Conservation (phyloP, 169 alveolate species). For the Cryptosporidium sp. region DNA sequence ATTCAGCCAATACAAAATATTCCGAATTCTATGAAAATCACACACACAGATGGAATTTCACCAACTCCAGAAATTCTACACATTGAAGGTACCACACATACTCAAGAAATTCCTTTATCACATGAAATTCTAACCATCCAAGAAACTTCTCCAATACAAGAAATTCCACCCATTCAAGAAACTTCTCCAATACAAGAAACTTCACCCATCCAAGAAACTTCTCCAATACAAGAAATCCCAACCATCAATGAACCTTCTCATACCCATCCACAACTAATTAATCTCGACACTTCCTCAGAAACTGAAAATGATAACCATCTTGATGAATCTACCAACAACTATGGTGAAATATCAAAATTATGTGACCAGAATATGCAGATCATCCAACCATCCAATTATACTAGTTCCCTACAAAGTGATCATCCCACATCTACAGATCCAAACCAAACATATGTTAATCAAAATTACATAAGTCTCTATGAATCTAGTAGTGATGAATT, state of each 20-base stretch:
- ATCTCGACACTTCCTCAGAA: neutral
- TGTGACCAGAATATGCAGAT: neutral
- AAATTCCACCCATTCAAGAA: neutral
- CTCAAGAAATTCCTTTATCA: neutral
- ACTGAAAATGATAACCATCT: neutral
- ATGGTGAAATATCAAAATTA: neutral
- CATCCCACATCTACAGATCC: neutral
- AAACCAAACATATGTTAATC: neutral
- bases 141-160: neutral
- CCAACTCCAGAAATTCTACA: neutral
- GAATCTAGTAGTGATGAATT: constrained; percentile 12
- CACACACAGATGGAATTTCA: neutral
- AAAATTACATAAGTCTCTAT: neutral
- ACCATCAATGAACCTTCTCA: neutral
- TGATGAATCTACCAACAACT: neutral
- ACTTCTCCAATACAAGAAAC: neutral
- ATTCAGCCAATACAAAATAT: neutral
- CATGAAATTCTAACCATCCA: neutral
- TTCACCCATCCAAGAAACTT: neutral
- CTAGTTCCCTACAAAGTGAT: neutral
- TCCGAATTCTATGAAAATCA: neutral
- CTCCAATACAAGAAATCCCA: neutral
- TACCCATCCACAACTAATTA: neutral
- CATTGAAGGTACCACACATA: neutral
- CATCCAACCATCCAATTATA: neutral